Evolutionary conservation across 2,329 filamentous ascomycete genomes (phyloP), one percentile per base, ranked within the genome.

Genomic region (Coniochaeta ligniaria): DNA sequence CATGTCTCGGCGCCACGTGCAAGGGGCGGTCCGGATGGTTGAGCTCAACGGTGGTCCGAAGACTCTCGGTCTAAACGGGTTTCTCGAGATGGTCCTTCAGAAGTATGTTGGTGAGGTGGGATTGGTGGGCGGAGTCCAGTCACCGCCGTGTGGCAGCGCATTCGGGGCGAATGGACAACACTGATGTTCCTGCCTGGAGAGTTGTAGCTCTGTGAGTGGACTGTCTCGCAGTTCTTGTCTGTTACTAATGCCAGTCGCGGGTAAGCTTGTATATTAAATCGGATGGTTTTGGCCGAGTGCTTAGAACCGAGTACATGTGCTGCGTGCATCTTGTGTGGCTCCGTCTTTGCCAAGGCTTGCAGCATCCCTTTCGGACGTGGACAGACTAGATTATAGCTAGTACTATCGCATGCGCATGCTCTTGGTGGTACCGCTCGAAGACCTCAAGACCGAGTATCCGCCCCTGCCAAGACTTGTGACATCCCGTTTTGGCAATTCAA

Each of bases 1-100:
- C 17, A 61, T 59, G 43, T 45, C 57, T 31, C 59, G 24, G n/a
- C 38, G 31, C 22, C 62, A 64, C 50, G n/a, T 64, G 17, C 11
- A 52, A 31, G 62, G 62, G 5, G 58, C 61, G 14, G 11, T 63
- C 22, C 63, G 57, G 45, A 61, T 64, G 62, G 61, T 60, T 3
- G 59, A 64, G 59, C 59, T 62, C 22, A 59, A 52, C n/a, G 61
- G 61, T n/a, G 62, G 62, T 17, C 35, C 54, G 2, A 35, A 62
- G 22, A 63, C 59, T 2, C 28, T 63, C 4, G 62, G 62, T 22
- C 36, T 59, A 14, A 57, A 64, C 47, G 61, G 61, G 14, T 60
- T 62, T 24, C 45, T 63, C 17, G 52, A 60, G 26, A 55, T 52
- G 38, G 24, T 63, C 14, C 16, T 63, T 7, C 55, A 59, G 26